Evolutionary conservation across 345 rosid genomes (phyloP).

Genomic region (Dovyalis caffra): DNA sequence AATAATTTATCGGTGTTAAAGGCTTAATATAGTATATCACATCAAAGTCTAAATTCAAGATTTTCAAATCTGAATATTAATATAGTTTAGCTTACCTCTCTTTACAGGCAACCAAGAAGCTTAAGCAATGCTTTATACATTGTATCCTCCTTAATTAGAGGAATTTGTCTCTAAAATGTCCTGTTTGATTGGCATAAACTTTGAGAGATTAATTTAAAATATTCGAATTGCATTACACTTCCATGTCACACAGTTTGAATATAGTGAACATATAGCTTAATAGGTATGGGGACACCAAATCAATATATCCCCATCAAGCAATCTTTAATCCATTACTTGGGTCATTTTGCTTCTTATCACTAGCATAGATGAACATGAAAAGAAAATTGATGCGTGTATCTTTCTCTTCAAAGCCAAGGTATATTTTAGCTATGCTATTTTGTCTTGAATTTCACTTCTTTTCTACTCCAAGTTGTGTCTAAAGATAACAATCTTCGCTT

Average conservation of each 20-base stretch:
- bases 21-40: background rate
- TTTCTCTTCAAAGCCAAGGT: conserved; percentile 52
- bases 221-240: background rate
- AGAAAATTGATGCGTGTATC: conserved; percentile 15
- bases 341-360: conserved; percentile 11
- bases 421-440: conserved; percentile 10
- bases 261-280: conserved; percentile 1
- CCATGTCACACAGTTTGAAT: background rate
- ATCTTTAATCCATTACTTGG: conserved; percentile 21
- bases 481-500: conserved; percentile 21
- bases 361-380: conserved; percentile 18
- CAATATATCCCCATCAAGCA: conserved; percentile 28
- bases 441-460: conserved; percentile 33
- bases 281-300: conserved; percentile 5
- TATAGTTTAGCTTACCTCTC: background rate
- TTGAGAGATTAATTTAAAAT: background rate
- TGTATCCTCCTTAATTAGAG: background rate
- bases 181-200: background rate
- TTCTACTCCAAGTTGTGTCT: conserved; percentile 38
- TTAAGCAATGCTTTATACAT: background rate
- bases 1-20: too few species aligned
- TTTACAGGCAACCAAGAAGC: background rate
- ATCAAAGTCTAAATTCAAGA: background rate
- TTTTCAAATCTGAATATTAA: background rate
- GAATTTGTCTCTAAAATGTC: background rate